Percentiles rank a stretch among this genome's conserved stretches.
Conservation (phyloP, 2,329 filamentous ascomycete species). For the Juglanconis sp. region DNA sequence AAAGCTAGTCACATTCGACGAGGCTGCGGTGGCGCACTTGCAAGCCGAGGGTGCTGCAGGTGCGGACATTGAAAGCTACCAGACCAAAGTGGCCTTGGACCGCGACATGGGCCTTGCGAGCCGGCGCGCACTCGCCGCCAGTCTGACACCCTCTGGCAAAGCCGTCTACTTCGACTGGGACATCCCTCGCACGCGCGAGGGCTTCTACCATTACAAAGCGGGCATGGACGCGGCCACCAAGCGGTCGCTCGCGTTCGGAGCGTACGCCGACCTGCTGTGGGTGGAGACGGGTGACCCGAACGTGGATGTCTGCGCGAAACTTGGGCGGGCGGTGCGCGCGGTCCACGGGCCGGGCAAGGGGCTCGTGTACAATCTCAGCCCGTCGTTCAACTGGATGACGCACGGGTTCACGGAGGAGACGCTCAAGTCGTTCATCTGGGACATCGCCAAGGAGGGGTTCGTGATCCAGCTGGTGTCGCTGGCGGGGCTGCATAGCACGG, state of each 20-base stretch:
- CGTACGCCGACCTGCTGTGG: slow-evolving; percentile 94
- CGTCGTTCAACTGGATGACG: slow-evolving; percentile 98
- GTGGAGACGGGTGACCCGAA: slow-evolving; percentile 91
- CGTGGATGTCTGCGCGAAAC: slow-evolving; percentile 70
- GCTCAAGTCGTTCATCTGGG: slow-evolving; percentile 92
- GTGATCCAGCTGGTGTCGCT: slow-evolving; percentile 66
- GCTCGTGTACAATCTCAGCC: slow-evolving; percentile 92
- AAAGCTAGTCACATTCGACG: slow-evolving; percentile 85
- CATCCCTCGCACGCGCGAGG: slow-evolving; percentile 86
- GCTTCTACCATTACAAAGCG: slow-evolving; percentile 85
- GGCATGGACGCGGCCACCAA: slow-evolving; percentile 87
- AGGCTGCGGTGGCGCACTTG: slow-evolving; percentile 78
- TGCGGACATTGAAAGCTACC: slow-evolving; percentile 65
- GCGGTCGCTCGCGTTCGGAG: slow-evolving; percentile 85
- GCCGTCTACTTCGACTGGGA: slow-evolving; percentile 82
- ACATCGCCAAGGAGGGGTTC: slow-evolving; percentile 84
- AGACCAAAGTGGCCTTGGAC: slow-evolving; percentile 57
- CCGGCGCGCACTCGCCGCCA: slow-evolving; percentile 68
- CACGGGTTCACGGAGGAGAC: slow-evolving; percentile 84
- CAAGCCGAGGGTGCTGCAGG: slow-evolving; percentile 61
- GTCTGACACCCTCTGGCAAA: slow-evolving; percentile 56
- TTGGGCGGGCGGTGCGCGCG: slow-evolving; percentile 72
- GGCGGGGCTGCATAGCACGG: slow-evolving; percentile 64
- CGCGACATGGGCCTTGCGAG: slow-evolving; percentile 74
- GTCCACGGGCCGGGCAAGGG: slow-evolving; percentile 70